Evolutionary conservation across 345 rosid species (phyloP), one percentile per base, ranked within the genome.

Genomic region (Passiflora organensis): DNA sequence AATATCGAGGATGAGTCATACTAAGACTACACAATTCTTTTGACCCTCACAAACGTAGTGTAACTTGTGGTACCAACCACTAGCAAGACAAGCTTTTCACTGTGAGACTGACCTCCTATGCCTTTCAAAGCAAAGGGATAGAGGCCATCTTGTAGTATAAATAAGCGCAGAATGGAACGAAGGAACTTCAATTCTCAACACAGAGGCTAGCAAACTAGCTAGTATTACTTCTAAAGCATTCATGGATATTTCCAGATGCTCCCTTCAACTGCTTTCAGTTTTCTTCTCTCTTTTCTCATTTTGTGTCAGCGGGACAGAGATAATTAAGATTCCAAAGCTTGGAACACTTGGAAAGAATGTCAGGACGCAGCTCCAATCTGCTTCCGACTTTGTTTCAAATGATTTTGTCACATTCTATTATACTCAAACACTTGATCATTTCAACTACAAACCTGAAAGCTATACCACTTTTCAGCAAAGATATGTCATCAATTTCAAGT

Each of bases 201-300:
- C 49, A 18, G 4, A 46, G 19, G 34, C 34, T 28, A 8, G 34
- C n/a, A n/a, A n/a, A n/a, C 34, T 28, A 28, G 34, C 8, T 8
- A 28, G 34, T 28, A 8, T 28, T 2, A 8, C 8, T 28, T 8
- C 34, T 8, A 28, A 28, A 28, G 8, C 32, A 51, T 18, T 15
- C n/a, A 58, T 58, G 62, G 45, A 43, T 38, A 44, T 18, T 28
- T 13, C 20, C 14, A 45, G 18, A 57, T 12, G 44, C 63, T 21
- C 63, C 11, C 21, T 48, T 38, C 46, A 19, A 46, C 6, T 58
- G 12, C 28, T 58, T 34, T 46, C 42, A 9, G 1, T 48, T 5
- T n/a, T 48, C 13, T 6, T 59, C 17, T 34, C 28, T 47, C 15
- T 37, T n/a, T 59, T 23, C 21, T 48, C 47, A 36, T 11, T 21